These are phyloP conservation scores for Xylaria sp. DNA, from an alignment of 2,329 filamentous ascomycete genomes.

Conservation along the genomic window DNA sequence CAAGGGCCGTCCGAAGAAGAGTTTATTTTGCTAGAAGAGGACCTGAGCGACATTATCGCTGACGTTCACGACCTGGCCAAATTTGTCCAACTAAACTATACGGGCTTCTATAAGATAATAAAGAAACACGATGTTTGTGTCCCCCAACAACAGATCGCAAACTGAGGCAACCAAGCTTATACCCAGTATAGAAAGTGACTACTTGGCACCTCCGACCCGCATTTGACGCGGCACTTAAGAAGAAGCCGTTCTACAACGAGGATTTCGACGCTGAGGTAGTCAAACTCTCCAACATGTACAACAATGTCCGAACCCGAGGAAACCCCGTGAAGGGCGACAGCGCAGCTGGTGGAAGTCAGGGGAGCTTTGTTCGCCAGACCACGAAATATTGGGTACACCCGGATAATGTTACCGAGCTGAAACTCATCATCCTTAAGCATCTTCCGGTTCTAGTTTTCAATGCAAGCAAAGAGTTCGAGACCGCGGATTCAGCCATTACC, in stretches of 20 bases:
- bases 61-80: conserved; percentile 98
- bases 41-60: conserved; percentile 96
- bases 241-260: conserved; percentile 98
- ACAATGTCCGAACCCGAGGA: conserved; percentile 89
- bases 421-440: conserved; percentile 97
- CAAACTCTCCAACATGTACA: conserved; percentile 92
- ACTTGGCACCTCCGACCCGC: conserved; percentile 91
- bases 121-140: conserved; percentile 93
- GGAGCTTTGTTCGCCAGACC: conserved; percentile 94
- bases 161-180: conserved; percentile 22
- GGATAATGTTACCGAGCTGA: conserved; percentile 97
- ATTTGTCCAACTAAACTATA: conserved; percentile 98
- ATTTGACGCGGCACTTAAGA: conserved; percentile 93
- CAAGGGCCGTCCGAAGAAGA: conserved; percentile 82
- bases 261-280: conserved; percentile 97
- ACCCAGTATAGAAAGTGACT: conserved; percentile 77
- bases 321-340: conserved; percentile 93
- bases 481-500: conserved; percentile 89
- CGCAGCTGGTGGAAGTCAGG: conserved; percentile 86
- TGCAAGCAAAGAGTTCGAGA: conserved; percentile 92
- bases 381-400: conserved; percentile 99
- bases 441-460: conserved; percentile 97
- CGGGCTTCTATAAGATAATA: conserved; percentile 99
- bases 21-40: conserved; percentile 90
- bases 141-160: neutral